Evolutionary conservation across 192 early-diverging fungal genomes (phyloP), one percentile per base, ranked within the genome.

Genomic region (Entomortierella beljakovae): DNA sequence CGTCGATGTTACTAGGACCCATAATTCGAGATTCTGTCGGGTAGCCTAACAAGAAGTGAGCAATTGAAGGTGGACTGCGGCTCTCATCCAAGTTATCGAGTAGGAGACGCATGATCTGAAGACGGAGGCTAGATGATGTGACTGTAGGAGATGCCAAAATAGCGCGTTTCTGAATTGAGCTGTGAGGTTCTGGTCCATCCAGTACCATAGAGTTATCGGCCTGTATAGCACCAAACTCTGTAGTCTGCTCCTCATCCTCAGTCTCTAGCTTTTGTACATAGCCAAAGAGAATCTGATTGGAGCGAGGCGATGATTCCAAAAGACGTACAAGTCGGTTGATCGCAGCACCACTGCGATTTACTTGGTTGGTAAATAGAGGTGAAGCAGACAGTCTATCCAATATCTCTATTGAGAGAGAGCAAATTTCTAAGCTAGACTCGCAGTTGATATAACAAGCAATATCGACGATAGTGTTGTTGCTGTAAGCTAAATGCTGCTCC

Each of bases 31-130:
- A 64, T 18, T 64, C 68, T 10, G 75, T 67, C 28, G 82, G 64
- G 63, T 91, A 97, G 2, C 98, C 98, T 3, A 99, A 85, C 51
- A 99, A 82, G 57, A 93, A 98, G 77, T 98, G 96, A 18, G 96
- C 89, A 50, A 98, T 82, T 0, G 90, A 94, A 0, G 95, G 93
- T 16, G 87, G 82, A 6, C 86, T 82, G 59, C 83, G 82, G 7
- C 80, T 60, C 1, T 81, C 73, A 8, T 76, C 65, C 10, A 94
- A 57, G 76, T 97, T 98, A 20, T 88, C 87, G 16, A 98, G 72
- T 43, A 99, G 81, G 59, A 98, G 77, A 51, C 97, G 93, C 49
- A 98, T 80, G 43, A 98, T 93, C 7, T 94, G 92, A 42, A 95
- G 82, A 1, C 94, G 91, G 26, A 97, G 86, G 32, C 90, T 76